Base-by-base conservation (phyloP, 805 yeast species). In the Kodamaea laetipori region DNA sequence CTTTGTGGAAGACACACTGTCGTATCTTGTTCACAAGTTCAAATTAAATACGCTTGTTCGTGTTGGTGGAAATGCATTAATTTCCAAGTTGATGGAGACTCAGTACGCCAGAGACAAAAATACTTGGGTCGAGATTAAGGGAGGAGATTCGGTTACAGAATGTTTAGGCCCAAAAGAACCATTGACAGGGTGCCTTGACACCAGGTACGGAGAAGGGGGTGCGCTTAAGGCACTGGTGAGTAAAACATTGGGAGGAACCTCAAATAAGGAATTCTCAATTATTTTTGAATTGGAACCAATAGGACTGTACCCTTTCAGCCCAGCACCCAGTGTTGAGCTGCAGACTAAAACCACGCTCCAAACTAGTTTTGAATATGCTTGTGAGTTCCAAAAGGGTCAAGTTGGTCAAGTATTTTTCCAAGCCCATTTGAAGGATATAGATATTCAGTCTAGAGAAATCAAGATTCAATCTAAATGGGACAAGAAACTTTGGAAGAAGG, bases 381-480 rank as follows among this genome's bases (percentile, higher is more conserved):
- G 64, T 32, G 37, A 32, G 6, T 45, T 57, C 15, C 45, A 48
- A 0, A 46, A 50, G 10, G 58, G 58, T 7, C 12, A 40, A n/a
- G 46, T 51, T 2, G 64, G 61, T 11, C 61, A 58, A 47, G 44
- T 55, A 23, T 51, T 53, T 39, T 26, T 56, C 24, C 56, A 46
- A 35, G 56, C 60, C 4, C 46, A 41, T n/a, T 48, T 47, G 31
- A 16, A 43, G 4, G 48, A 54, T 25, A 35, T 28, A 3, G 43
- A 48, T 12, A 50, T 50, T 6, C 27, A 41, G 44, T 41, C 16
- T 32, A 42, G 62, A 9, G 34, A 37, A 21, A 15, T 57, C 17
- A 24, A n/a, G 6, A 43, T 57, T 4, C 18, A 23, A 5, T 12
- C 27, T 19, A n/a, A 25, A 21, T 11, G 43, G 12, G 13, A 13